Base-by-base conservation (phyloP, 2,329 filamentous ascomycete species). In the Cordyceps tenuipes region DNA sequence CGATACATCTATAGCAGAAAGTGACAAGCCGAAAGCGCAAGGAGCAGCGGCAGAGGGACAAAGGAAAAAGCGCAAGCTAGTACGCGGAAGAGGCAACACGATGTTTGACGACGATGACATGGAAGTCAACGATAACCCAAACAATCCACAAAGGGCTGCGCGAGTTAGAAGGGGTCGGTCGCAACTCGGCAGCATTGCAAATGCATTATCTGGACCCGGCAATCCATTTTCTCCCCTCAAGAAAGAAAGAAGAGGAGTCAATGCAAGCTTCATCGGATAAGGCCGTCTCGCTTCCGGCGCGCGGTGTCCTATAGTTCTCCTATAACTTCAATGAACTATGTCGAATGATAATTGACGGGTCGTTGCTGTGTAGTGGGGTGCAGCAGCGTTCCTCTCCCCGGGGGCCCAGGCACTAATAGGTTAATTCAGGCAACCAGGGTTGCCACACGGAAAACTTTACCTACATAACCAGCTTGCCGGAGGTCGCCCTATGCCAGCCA, bases 1-100 rank as follows among this genome's bases (percentile, higher is more conserved):
- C 13, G 21, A n/a, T 15, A 3, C 41, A 23, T 13, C 26, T n/a
- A 29, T 15, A 21, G n/a, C 41, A 10, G 29, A 44, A 5, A 29
- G 15, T n/a, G 62, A 67, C 59, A 62, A 62, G 5, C n/a, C 61
- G 54, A 43, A 49, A 26, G 44, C 51, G 59, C n/a, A 62, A 62
- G 53, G 6, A 9, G 41, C 19, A 61, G 31, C 44, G 47, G 29
- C 57, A 61, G 73, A 75, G 64, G 75, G 72, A 7, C 82, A 79
- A 71, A 86, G 83, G 69, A 90, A 87, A 79, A 91, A 88, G 77
- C 83, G 88, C 63, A 92, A 90, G 72, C 74, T 90, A 5, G 77
- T 89, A 1, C 84, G 86, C 4, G 76, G 74, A 23, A 78, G 80
- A 23, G 83, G 81, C 52, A 83, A 84, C 64, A 89, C 84, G 3